Conservation (phyloP, 2,329 filamentous ascomycete genomes). For the Lasiodiplodia sp. region DNA sequence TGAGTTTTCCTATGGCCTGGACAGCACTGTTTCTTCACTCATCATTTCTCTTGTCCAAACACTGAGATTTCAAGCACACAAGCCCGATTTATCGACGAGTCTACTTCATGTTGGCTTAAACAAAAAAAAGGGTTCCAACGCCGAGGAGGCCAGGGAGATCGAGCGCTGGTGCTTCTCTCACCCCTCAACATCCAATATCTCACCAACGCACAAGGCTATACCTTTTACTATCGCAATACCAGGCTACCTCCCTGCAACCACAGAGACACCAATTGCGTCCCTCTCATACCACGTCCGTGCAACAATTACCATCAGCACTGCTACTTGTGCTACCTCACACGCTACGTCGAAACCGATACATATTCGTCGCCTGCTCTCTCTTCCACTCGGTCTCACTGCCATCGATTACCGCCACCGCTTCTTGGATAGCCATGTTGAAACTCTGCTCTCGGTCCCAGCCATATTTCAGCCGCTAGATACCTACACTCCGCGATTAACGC, state of each 20-base stretch:
- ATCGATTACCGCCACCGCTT: background rate
- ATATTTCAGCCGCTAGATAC: background rate
- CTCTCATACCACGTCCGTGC: background rate
- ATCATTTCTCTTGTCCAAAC: background rate
- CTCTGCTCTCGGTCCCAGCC: background rate
- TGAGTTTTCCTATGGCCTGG: background rate
- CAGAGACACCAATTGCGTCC: background rate
- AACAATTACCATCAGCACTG: background rate
- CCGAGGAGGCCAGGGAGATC: background rate
- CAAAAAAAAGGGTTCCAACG: background rate
- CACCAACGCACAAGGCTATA: background rate
- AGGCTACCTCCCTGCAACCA: background rate
- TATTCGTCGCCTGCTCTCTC: background rate
- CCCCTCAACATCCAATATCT: background rate
- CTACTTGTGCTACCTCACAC: background rate
- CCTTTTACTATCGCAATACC: background rate
- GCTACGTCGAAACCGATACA: background rate
- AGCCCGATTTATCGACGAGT: background rate
- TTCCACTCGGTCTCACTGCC: background rate
- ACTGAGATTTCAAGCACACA: background rate
- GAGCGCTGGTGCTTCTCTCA: background rate
- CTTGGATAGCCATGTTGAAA: background rate
- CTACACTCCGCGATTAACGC: background rate
- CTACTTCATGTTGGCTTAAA: background rate
- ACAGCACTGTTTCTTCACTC: background rate